Percentiles rank a stretch among this genome's conserved stretches.
phyloP scores from a whole-genome alignment of 2,329 filamentous ascomycete genomes.

The Dothiorella sarmentorum region DNA sequence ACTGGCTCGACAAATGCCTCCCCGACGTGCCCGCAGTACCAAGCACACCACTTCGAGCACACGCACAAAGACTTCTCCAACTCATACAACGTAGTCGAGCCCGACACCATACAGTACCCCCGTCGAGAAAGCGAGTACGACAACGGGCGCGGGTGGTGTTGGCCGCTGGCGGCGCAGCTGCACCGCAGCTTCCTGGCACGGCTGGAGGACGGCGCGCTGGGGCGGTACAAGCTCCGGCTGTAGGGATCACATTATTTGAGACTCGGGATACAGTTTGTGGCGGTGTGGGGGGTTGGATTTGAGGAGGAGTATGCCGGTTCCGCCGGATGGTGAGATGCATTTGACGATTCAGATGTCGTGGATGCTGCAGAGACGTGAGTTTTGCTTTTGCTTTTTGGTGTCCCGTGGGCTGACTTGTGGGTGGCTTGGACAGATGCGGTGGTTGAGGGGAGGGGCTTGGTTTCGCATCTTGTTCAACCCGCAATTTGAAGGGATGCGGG shows the following conservation, averaged over 20 bases:
- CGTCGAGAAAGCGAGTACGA: constrained; percentile 49
- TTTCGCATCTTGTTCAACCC: neutral
- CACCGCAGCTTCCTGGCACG: constrained; percentile 38
- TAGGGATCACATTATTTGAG: constrained; percentile 51
- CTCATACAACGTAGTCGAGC: constrained; percentile 57
- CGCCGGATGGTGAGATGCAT: constrained; percentile 47
- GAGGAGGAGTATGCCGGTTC: constrained; percentile 42
- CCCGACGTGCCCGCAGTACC: constrained; percentile 30
- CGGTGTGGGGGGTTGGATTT: constrained; percentile 52
- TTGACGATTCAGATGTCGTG: constrained; percentile 39
- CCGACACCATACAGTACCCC: constrained; percentile 39
- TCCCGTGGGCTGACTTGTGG: neutral
- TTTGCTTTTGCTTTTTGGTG: neutral
- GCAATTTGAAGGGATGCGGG: neutral
- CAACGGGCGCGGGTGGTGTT: constrained; percentile 44
- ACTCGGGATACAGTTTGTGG: constrained; percentile 54
- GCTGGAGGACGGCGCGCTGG: constrained; percentile 21
- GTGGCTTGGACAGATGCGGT: neutral
- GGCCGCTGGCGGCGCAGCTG: constrained; percentile 48
- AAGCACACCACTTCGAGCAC: constrained; percentile 17
- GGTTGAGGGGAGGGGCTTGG: constrained; percentile 2
- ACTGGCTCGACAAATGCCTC: constrained; percentile 35
- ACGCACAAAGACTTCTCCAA: constrained; percentile 44
- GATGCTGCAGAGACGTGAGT: constrained; percentile 36
- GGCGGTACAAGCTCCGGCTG: constrained; percentile 22